Base-by-base conservation (phyloP, 768 basidiomycete species). In the Boletellus ananiceps region DNA sequence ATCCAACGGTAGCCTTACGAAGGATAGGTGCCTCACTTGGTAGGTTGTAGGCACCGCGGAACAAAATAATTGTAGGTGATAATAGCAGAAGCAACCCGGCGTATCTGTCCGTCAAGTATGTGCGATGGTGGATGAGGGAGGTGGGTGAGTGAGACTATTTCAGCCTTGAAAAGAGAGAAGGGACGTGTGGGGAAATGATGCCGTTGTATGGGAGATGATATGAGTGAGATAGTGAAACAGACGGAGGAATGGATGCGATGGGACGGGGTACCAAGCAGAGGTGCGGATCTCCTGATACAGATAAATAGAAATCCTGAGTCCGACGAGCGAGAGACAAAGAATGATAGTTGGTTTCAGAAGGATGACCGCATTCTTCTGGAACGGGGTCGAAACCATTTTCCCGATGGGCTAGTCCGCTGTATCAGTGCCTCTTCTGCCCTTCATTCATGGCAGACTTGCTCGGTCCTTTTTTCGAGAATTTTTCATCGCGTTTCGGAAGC, bases 231-330 rank as follows among this genome's bases (percentile, higher is more conserved):
- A 60, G 50, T 50, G 49, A 51, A 55, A 50, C 36, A 45, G 23
- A 49, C 47, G 40, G 47, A 54, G 51, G 53, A 46, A 54, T 50
- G 49, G 54, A 63, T 65, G 63, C 52, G 51, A 55, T 49, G 61
- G 56, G 58, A 47, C 40, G 43, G 44, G 57, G 63, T 55, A 60
- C 62, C 58, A 47, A 49, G 32, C 21, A 46, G 59, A 63, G 62
- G 57, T 44, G 44, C 33, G 51, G 16, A 33, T 57, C 65, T 58
- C 60, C 57, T 56, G 56, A 57, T 66, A 63, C 63, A 43, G 64
- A 63, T 67, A 67, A 69, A 67, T 67, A 69, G 52, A 59, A 58
- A 55, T 67, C 65, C 60, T 57, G 56, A 62, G 57, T 61, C 64
- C 66, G 57, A 47, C 61, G 52, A 54, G 51, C 49, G 59, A 64